phyloP scores from a whole-genome alignment of 176 grass and related monocot species.

The Canna indica region DNA sequence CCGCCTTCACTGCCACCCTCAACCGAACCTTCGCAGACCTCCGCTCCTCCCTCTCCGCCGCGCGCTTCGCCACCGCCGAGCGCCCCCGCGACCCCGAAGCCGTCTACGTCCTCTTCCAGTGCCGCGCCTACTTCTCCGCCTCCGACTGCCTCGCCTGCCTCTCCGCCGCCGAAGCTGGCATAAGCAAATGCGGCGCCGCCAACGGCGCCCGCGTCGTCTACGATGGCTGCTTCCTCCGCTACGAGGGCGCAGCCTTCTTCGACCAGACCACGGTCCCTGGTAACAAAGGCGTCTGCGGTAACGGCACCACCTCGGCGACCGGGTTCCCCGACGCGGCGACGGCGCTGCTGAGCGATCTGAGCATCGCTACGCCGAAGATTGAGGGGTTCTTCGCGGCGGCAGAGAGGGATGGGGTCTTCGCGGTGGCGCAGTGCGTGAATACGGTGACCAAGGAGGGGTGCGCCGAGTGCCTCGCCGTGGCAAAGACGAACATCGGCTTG shows the following conservation, averaged over 20 bases:
- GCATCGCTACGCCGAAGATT: constrained; percentile 28
- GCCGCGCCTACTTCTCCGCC: constrained; percentile 46
- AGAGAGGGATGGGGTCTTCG: constrained; percentile 37
- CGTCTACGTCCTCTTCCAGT: constrained; percentile 56
- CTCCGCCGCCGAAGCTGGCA: constrained; percentile 29
- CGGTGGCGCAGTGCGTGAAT: constrained; percentile 59
- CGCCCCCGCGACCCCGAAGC: constrained; percentile 29
- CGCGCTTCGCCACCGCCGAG: constrained; percentile 41
- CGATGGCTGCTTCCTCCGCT: constrained; percentile 72
- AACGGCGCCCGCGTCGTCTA: constrained; percentile 59
- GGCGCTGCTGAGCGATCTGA: constrained; percentile 37
- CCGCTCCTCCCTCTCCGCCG: constrained; percentile 37
- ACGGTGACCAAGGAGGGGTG: constrained; percentile 41
- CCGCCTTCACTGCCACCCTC: constrained; percentile 39
- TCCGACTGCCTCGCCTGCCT: constrained; percentile 50
- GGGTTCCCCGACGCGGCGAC: constrained; percentile 28
- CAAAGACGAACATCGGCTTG: constrained; percentile 35
- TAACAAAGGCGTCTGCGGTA: constrained; percentile 41
- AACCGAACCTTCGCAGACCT: constrained; percentile 39
- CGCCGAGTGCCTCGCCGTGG: constrained; percentile 43
- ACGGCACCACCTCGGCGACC: constrained; percentile 3
- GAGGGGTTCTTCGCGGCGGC: constrained; percentile 34
- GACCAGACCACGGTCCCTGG: constrained; percentile 45
- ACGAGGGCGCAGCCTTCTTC: constrained; percentile 57
- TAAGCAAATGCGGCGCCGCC: constrained; percentile 35